Percentiles rank a stretch among this genome's conserved stretches.
Evolutionary conservation across 805 yeast genomes (phyloP).

Genomic region (Yarrowia sp.): DNA sequence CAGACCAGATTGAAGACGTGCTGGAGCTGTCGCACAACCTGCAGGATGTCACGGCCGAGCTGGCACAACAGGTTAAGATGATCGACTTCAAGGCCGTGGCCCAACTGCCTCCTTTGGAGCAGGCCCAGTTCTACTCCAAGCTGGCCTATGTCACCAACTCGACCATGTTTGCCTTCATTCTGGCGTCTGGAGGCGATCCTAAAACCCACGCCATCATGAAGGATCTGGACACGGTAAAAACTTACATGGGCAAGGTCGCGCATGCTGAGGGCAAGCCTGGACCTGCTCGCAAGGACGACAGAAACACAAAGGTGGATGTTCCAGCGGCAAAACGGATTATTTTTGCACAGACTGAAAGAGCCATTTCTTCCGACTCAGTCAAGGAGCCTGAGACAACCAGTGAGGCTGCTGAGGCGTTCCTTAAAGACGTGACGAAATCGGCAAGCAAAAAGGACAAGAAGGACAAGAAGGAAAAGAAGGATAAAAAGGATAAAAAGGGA

Average conservation of each 20-base stretch:
- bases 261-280: conserved; percentile 29
- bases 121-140: conserved; percentile 30
- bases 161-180: conserved; percentile 42
- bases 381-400: conserved; percentile 1
- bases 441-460: background rate
- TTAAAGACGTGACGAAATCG: conserved; percentile 7
- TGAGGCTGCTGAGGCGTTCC: conserved; percentile 14
- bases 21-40: conserved; percentile 6
- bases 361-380: background rate
- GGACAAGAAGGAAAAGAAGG: conserved; percentile 17
- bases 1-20: conserved; percentile 16
- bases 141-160: conserved; percentile 31
- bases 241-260: conserved; percentile 61
- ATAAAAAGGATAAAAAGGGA: conserved; percentile 5
- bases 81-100: conserved; percentile 8
- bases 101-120: conserved; percentile 23
- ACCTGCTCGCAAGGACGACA: background rate
- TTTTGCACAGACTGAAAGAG: conserved; percentile 10
- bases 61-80: conserved; percentile 1
- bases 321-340: conserved; percentile 10
- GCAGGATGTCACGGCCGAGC: background rate
- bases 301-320: conserved; percentile 15
- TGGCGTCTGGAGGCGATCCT: conserved; percentile 56
- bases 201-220: conserved; percentile 58
- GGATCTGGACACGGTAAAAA: conserved; percentile 63